These are phyloP conservation scores for Andrographis paniculata DNA, from an alignment of 305 asterid genomes.

Conservation along the genomic window DNA sequence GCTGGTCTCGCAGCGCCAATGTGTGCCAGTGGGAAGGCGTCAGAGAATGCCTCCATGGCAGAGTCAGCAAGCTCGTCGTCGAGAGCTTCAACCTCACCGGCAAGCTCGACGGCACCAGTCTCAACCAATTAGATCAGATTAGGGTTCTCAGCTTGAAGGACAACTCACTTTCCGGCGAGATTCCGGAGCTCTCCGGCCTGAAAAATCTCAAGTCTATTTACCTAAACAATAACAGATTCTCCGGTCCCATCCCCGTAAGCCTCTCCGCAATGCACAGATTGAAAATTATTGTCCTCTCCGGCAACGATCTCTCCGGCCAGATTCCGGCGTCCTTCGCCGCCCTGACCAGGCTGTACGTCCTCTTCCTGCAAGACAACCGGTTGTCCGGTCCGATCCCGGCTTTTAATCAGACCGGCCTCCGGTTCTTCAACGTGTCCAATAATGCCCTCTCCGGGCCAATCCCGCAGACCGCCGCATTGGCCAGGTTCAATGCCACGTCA, in stretches of 20 bases:
- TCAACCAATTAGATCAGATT: conserved; percentile 71
- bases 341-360: conserved; percentile 45
- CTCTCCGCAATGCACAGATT: conserved; percentile 55
- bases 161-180: conserved; percentile 59
- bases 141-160: conserved; percentile 76
- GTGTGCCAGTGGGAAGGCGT: conserved; percentile 79
- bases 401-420: conserved; percentile 51
- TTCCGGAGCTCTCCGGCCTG: conserved; percentile 61
- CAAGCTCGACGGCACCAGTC: conserved; percentile 39
- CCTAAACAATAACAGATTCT: conserved; percentile 54
- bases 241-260: conserved; percentile 51
- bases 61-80: conserved; percentile 75
- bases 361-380: conserved; percentile 60
- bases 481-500: conserved; percentile 46
- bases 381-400: conserved; percentile 66
- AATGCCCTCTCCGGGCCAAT: conserved; percentile 60
- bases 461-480: conserved; percentile 42
- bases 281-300: conserved; percentile 52
- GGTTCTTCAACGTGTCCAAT: conserved; percentile 71
- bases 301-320: conserved; percentile 51
- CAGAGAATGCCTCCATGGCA: conserved; percentile 62
- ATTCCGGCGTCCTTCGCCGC: conserved; percentile 42
- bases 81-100: conserved; percentile 65
- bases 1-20: conserved; percentile 39
- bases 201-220: conserved; percentile 64